Conservation (phyloP, 2,329 filamentous ascomycete species). For the Aspergillus candidus region DNA sequence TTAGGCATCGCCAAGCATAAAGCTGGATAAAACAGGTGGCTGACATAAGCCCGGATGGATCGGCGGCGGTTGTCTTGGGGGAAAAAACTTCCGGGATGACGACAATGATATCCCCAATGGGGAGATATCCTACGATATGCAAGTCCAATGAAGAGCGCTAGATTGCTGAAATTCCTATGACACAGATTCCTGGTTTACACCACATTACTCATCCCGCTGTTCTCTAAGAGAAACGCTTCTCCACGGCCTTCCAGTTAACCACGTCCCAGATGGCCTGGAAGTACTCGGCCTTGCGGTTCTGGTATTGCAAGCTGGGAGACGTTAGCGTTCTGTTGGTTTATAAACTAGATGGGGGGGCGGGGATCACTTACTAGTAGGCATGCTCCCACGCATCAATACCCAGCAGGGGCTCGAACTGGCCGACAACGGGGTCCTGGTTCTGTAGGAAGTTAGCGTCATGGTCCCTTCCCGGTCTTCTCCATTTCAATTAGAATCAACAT, state of each 20-base stretch:
- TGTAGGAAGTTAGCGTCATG: slow-evolving; percentile 13
- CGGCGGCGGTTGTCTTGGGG: too few relatives aligned
- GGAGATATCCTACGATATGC: too few relatives aligned
- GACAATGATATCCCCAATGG: too few relatives aligned
- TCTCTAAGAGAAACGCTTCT: slow-evolving; percentile 61
- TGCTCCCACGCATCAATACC: slow-evolving; percentile 96
- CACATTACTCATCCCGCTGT: too few relatives aligned
- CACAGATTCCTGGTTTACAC: too few relatives aligned
- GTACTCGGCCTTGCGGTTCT: slow-evolving; percentile 96
- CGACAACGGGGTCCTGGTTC: slow-evolving; percentile 86
- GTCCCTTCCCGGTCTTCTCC: too few relatives aligned
- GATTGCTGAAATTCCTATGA: too few relatives aligned
- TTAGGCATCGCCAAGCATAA: too few relatives aligned
- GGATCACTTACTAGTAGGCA: slow-evolving; percentile 66
- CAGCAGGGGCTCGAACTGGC: slow-evolving; percentile 72
- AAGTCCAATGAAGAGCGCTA: neutral
- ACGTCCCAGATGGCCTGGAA: slow-evolving; percentile 92
- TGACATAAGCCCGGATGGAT: too few relatives aligned
- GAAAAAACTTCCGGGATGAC: too few relatives aligned
- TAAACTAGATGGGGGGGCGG: neutral
- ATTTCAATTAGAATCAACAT: slow-evolving; percentile 16
- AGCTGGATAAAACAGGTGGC: too few relatives aligned
- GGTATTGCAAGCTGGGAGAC: slow-evolving; percentile 65
- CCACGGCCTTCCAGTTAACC: slow-evolving; percentile 88
- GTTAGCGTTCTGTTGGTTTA: slow-evolving; percentile 13